Evolutionary conservation across 495 filamentous ascomycete genomes (phyloP).

Genomic region (Lasiosphaeria miniovina): DNA sequence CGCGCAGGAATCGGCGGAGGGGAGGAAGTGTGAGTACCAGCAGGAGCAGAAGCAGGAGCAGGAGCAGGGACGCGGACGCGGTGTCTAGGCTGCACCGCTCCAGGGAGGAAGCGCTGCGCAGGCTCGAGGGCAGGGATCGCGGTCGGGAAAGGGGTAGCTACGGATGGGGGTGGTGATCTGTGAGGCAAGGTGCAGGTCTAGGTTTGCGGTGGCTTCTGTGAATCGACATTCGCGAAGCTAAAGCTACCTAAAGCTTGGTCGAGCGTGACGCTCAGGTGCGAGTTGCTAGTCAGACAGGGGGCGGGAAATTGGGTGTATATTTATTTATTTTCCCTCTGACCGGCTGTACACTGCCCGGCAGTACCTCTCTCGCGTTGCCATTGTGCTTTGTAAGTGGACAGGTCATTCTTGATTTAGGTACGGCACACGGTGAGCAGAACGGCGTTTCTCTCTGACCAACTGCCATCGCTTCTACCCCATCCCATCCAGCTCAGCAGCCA

Average conservation of each 20-base stretch:
- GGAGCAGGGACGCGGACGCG: background rate
- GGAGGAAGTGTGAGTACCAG: background rate
- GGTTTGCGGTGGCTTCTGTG: background rate
- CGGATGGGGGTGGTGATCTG: background rate
- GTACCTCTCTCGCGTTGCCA: no score
- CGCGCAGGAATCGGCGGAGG: background rate
- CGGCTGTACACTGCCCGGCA: no score
- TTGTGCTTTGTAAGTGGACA: no score
- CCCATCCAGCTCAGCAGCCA: conserved; percentile 10
- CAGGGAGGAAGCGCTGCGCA: background rate
- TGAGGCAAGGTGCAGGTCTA: background rate
- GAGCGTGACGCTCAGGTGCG: no score
- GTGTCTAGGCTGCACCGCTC: background rate
- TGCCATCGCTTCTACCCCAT: background rate
- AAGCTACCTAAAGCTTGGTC: no score
- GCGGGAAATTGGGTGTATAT: no score
- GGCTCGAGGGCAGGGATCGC: background rate
- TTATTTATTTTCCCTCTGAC: no score
- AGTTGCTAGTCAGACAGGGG: no score
- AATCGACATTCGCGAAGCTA: no score
- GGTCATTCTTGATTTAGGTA: no score
- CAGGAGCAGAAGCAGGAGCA: background rate
- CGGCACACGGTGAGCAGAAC: no score
- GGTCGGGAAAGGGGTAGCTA: no score
- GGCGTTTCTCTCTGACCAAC: background rate